A percentile compares a stretch with the other conserved stretches of the same genome.
Conservation (phyloP, 495 filamentous ascomycete species). For the Astrothelium subdiscretum region DNA sequence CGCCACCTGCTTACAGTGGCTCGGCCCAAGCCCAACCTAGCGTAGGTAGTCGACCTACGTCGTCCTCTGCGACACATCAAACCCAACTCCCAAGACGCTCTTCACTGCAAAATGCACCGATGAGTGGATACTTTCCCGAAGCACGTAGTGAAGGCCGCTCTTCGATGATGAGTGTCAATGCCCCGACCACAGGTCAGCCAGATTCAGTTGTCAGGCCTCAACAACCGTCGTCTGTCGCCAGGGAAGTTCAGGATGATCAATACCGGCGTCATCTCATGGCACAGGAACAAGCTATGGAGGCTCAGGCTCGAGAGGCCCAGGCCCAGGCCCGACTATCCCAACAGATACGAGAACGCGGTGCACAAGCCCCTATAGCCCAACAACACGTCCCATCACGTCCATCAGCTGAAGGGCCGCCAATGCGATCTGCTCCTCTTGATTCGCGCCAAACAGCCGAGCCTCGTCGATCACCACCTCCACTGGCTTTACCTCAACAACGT, state of each 20-base stretch:
- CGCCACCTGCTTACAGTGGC: constrained; percentile 1
- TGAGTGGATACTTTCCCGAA: background rate
- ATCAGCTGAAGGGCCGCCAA: background rate
- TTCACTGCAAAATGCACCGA: constrained; percentile 3
- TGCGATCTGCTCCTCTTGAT: background rate
- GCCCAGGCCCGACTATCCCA: background rate
- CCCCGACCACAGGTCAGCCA: background rate
- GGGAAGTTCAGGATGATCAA: background rate
- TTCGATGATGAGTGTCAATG: background rate
- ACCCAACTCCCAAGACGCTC: constrained; percentile 13
- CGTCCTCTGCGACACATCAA: background rate
- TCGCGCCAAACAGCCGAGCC: background rate
- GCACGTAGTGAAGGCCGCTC: background rate
- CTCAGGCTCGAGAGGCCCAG: background rate
- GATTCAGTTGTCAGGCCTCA: background rate
- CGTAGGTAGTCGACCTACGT: background rate
- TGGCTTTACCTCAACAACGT: background rate
- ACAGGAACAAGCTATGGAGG: background rate
- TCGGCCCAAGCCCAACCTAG: constrained; percentile 17
- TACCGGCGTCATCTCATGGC: background rate
- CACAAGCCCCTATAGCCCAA: background rate
- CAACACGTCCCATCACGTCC: background rate
- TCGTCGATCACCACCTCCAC: constrained; percentile 5
- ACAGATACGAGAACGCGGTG: background rate
- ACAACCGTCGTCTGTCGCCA: background rate